phyloP scores from a whole-genome alignment of 2,329 filamentous ascomycete species.

The Juglanconis oblonga region DNA sequence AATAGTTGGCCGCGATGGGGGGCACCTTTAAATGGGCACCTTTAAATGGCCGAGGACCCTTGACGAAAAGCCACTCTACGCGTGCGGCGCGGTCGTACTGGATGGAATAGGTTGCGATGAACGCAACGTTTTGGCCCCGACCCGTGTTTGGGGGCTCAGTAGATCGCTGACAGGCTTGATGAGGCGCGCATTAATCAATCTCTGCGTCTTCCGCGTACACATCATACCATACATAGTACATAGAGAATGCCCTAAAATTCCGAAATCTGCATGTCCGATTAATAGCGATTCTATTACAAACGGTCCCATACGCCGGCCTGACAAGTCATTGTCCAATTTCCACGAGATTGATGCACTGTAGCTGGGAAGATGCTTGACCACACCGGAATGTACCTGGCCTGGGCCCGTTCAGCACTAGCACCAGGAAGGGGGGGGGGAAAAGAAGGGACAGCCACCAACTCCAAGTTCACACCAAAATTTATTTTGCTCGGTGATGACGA shows the following conservation, averaged over 20 bases:
- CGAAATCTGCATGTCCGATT: constrained; percentile 1
- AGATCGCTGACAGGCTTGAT: neutral
- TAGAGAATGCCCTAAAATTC: neutral
- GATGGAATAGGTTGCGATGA: constrained; percentile 1
- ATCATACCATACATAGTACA: neutral
- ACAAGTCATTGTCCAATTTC: constrained; percentile 9
- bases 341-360: constrained; percentile 13
- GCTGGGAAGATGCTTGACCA: constrained; percentile 18
- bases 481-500: neutral
- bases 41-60: neutral
- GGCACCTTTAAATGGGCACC: neutral
- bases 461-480: neutral
- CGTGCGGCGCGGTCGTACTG: neutral
- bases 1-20: neutral
- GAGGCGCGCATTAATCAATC: constrained; percentile 5
- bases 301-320: neutral
- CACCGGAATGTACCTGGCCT: neutral
- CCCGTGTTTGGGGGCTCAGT: neutral
- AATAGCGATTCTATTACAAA: constrained; percentile 3
- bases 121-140: neutral
- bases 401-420: neutral
- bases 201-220: neutral
- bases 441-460: neutral
- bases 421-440: neutral
- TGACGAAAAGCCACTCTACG: constrained; percentile 12